These are phyloP conservation scores for Scutellaria barbata DNA, from an alignment of 257 asterid genomes.

Conservation along the genomic window DNA sequence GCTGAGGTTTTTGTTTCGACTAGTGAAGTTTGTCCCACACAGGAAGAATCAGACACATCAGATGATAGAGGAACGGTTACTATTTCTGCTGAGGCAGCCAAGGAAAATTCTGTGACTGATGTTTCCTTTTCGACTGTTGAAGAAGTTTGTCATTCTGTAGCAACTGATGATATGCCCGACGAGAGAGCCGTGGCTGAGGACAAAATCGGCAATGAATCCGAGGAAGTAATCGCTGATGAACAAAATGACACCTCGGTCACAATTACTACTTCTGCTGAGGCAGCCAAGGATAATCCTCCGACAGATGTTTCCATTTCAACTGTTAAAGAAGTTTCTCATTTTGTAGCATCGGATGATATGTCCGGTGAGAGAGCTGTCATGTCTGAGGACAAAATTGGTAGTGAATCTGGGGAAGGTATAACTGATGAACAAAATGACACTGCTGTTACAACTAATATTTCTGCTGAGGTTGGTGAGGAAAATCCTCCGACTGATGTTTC, in stretches of 20 bases:
- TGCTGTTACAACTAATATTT: background rate
- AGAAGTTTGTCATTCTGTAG: slow-evolving; percentile 29
- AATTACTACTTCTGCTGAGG: slow-evolving; percentile 28
- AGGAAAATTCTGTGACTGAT: background rate
- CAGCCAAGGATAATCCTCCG: slow-evolving; percentile 3
- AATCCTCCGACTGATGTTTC: slow-evolving; percentile 14
- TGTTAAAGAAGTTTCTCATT: slow-evolving; percentile 27
- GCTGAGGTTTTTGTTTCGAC: slow-evolving; percentile 13
- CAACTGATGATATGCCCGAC: slow-evolving; percentile 19
- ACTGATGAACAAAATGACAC: slow-evolving; percentile 34
- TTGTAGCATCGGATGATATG: background rate
- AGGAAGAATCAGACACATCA: slow-evolving; percentile 10
- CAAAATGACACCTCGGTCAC: background rate
- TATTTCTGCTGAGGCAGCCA: slow-evolving; percentile 18
- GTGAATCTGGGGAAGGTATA: slow-evolving; percentile 21
- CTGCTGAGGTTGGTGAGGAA: slow-evolving; percentile 21
- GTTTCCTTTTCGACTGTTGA: slow-evolving; percentile 21
- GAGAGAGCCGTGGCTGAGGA: slow-evolving; percentile 27
- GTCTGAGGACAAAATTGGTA: slow-evolving; percentile 21
- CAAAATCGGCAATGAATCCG: slow-evolving; percentile 24
- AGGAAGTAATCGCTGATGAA: slow-evolving; percentile 17
- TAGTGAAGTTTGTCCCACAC: slow-evolving; percentile 28
- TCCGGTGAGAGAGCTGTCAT: slow-evolving; percentile 2
- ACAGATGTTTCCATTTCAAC: slow-evolving; percentile 18
- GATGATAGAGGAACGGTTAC: slow-evolving; percentile 25